These are phyloP conservation scores for Solanum sejunctum DNA, from an alignment of 257 asterid genomes.

Conservation along the genomic window DNA sequence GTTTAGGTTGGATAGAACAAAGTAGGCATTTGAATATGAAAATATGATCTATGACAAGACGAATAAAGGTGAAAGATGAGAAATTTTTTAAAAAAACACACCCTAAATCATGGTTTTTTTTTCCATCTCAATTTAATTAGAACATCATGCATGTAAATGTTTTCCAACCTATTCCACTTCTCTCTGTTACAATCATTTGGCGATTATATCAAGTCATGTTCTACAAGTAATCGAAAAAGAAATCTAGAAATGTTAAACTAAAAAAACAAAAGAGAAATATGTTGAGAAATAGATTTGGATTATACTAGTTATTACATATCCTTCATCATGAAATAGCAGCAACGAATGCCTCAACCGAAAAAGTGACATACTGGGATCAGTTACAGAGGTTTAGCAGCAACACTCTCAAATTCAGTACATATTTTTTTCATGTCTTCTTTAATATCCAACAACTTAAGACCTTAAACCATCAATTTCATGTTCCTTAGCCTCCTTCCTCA, in stretches of 20 bases:
- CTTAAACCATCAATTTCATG: constrained; percentile 18
- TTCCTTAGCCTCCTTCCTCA: constrained; percentile 22
- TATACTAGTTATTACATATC: neutral
- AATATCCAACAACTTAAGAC: constrained; percentile 13
- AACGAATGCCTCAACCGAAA: neutral
- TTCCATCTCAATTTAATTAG: neutral
- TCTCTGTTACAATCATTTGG: too few species aligned
- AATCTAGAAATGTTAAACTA: neutral
- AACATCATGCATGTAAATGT: neutral
- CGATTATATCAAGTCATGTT: neutral
- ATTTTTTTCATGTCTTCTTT: constrained; percentile 9
- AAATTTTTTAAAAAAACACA: neutral
- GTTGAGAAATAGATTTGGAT: neutral
- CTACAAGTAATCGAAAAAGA: too few species aligned
- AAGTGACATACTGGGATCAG: neutral
- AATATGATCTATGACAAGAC: too few species aligned
- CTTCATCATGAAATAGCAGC: neutral
- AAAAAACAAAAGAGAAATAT: too few species aligned
- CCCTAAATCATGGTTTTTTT: neutral
- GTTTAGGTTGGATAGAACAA: neutral
- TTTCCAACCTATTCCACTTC: neutral
- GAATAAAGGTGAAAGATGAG: too few species aligned
- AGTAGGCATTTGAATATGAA: too few species aligned
- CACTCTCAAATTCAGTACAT: constrained; percentile 11
- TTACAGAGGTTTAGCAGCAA: neutral